These are phyloP conservation scores for Euphorbia pulcherrima DNA, from an alignment of 345 rosid species.

Conservation along the genomic window DNA sequence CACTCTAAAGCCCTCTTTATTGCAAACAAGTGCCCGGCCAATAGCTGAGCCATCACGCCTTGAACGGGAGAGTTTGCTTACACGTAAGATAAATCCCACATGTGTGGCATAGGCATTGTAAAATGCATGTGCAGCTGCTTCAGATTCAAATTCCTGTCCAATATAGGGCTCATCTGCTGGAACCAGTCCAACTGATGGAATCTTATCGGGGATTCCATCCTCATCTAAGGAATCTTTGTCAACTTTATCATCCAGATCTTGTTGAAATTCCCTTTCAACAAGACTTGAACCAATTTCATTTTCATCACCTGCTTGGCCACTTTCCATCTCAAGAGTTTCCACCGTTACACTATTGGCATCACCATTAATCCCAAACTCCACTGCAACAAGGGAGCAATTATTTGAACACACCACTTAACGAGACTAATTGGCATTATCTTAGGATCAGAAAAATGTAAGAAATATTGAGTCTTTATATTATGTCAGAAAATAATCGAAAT, in stretches of 20 bases:
- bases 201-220: slow-evolving; percentile 29
- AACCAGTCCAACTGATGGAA: slow-evolving; percentile 31
- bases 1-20: slow-evolving; percentile 90
- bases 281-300: slow-evolving; percentile 47
- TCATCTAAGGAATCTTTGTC: slow-evolving; percentile 36
- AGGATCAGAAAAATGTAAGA: not conserved
- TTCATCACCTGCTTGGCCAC: slow-evolving; percentile 35
- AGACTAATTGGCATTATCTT: not conserved
- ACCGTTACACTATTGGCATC: slow-evolving; percentile 47
- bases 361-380: slow-evolving; percentile 66
- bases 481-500: not conserved
- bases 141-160: slow-evolving; percentile 92
- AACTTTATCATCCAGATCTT: slow-evolving; percentile 41
- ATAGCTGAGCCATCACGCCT: slow-evolving; percentile 93
- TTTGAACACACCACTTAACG: not conserved
- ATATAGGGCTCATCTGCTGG: slow-evolving; percentile 63
- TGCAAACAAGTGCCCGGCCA: slow-evolving; percentile 95
- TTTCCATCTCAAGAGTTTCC: slow-evolving; percentile 44
- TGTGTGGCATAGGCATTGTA: slow-evolving; percentile 82
- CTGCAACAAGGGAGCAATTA: slow-evolving; percentile 36
- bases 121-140: slow-evolving; percentile 88
- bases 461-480: not conserved
- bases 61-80: slow-evolving; percentile 95
- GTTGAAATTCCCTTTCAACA: slow-evolving; percentile 40
- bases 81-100: slow-evolving; percentile 86